These are phyloP conservation scores for Aspergillus felis DNA, from an alignment of 2,329 filamentous ascomycete genomes.

Conservation along the genomic window DNA sequence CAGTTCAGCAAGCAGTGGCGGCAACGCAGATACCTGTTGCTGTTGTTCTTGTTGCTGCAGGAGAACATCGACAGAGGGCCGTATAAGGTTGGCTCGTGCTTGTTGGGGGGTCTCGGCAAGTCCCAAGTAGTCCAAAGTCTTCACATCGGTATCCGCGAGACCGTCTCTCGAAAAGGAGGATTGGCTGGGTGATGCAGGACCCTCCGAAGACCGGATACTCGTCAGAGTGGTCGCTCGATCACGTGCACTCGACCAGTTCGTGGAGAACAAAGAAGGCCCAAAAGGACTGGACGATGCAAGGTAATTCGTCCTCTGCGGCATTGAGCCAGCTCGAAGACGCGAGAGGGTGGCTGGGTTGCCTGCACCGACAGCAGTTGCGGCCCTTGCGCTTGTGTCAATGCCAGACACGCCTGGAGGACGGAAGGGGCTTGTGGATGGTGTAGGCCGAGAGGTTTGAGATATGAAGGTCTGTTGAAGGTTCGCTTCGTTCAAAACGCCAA, in stretches of 20 bases:
- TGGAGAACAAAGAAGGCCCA: slow-evolving; percentile 81
- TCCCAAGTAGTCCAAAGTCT: slow-evolving; percentile 92
- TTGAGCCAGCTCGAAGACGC: slow-evolving; percentile 83
- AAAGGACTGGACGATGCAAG: slow-evolving; percentile 63
- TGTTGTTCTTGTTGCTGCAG: slow-evolving; percentile 52
- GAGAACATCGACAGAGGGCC: slow-evolving; percentile 52
- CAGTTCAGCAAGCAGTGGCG: slow-evolving; percentile 69
- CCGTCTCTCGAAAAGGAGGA: slow-evolving; percentile 84
- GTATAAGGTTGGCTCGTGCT: slow-evolving; percentile 65
- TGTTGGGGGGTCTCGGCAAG: slow-evolving; percentile 90
- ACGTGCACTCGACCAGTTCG: slow-evolving; percentile 75
- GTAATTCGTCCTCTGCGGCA: slow-evolving; percentile 81
- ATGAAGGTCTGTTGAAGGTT: slow-evolving; percentile 57
- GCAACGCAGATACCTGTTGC: slow-evolving; percentile 41
- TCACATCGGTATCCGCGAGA: slow-evolving; percentile 79
- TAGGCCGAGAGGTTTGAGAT: slow-evolving; percentile 77
- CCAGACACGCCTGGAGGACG: slow-evolving; percentile 54
- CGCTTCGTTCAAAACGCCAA: slow-evolving; percentile 57
- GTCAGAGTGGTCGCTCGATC: slow-evolving; percentile 84
- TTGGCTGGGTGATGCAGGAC: slow-evolving; percentile 79
- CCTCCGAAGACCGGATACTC: slow-evolving; percentile 83
- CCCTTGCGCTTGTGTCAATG: slow-evolving; percentile 37
- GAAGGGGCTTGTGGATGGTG: slow-evolving; percentile 83
- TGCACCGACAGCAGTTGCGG: slow-evolving; percentile 42
- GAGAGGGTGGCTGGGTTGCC: slow-evolving; percentile 73